Evolutionary conservation across 1,284 basidiomycete genomes (phyloP).

Genomic region (Neolentinus lepideus): DNA sequence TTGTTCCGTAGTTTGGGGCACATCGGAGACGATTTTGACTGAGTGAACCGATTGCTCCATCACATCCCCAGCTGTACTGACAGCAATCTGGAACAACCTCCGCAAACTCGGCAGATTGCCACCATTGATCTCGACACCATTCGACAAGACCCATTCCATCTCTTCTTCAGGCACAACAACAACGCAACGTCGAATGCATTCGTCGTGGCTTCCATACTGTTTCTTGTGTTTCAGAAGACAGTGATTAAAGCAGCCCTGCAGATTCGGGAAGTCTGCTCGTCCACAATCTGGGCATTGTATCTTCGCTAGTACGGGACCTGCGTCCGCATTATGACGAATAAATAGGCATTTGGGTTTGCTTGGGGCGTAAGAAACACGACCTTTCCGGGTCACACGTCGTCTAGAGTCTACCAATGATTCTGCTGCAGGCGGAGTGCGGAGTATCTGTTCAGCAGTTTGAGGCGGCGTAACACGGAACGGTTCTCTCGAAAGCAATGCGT

Average conservation of each 20-base stretch:
- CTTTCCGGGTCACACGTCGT: conserved; percentile 4
- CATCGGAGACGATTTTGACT: neutral
- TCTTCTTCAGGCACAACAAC: conserved; percentile 31
- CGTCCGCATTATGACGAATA: conserved; percentile 27
- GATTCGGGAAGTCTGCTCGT: conserved; percentile 58
- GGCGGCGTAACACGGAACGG: conserved; percentile 12
- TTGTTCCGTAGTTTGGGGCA: neutral
- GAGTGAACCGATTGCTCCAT: neutral
- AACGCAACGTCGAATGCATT: conserved; percentile 63
- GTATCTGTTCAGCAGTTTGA: conserved; percentile 7
- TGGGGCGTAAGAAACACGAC: conserved; percentile 18
- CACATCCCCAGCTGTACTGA: conserved; percentile 32
- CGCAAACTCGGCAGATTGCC: conserved; percentile 55
- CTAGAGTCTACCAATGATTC: neutral
- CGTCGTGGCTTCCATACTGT: conserved; percentile 70
- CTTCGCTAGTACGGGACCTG: conserved; percentile 29
- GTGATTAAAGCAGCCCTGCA: conserved; percentile 74
- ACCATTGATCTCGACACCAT: conserved; percentile 50
- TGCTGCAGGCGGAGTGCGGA: conserved; percentile 18
- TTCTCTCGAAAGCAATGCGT: conserved; percentile 35
- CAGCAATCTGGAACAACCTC: conserved; percentile 63
- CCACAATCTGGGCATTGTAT: conserved; percentile 57
- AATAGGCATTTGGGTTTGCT: conserved; percentile 37
- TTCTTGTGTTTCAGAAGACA: conserved; percentile 58
- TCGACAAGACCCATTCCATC: conserved; percentile 37